phyloP scores from a whole-genome alignment of 208 protist genomes.

The Leishmania mexicana region DNA sequence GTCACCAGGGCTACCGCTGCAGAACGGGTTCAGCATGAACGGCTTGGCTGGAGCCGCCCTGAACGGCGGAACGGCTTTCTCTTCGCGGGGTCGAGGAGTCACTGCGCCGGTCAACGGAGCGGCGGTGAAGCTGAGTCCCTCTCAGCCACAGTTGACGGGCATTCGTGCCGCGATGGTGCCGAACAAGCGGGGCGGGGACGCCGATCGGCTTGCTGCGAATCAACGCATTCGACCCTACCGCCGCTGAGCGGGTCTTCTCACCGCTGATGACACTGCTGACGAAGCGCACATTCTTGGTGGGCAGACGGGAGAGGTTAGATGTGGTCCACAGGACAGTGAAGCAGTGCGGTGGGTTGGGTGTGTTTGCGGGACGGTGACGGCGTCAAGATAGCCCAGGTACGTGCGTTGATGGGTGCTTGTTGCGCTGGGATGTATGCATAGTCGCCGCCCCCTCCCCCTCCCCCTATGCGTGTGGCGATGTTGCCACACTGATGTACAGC shows the following conservation, averaged over 20 bases:
- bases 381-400: not conserved
- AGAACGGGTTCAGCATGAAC: not conserved
- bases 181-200: slow-evolving; percentile 6
- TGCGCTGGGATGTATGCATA: not conserved
- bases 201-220: slow-evolving; percentile 24
- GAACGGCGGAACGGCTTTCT: not conserved
- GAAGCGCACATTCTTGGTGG: not conserved
- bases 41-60: not conserved
- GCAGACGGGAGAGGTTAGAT: not conserved
- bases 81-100: not conserved
- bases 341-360: not conserved
- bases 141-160: not conserved
- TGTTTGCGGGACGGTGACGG: not conserved
- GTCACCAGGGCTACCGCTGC: not conserved
- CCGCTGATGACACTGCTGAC: not conserved
- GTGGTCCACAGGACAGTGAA: not conserved
- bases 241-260: slow-evolving; percentile 7
- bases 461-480: not conserved
- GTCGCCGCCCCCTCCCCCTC: not conserved
- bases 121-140: not conserved
- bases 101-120: not conserved
- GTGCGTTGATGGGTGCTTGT: not conserved
- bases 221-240: slow-evolving; percentile 19
- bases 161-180: slow-evolving; percentile 2
- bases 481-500: not conserved